phyloP scores from a whole-genome alignment of 1,284 basidiomycete species.

The Boletus sp. region DNA sequence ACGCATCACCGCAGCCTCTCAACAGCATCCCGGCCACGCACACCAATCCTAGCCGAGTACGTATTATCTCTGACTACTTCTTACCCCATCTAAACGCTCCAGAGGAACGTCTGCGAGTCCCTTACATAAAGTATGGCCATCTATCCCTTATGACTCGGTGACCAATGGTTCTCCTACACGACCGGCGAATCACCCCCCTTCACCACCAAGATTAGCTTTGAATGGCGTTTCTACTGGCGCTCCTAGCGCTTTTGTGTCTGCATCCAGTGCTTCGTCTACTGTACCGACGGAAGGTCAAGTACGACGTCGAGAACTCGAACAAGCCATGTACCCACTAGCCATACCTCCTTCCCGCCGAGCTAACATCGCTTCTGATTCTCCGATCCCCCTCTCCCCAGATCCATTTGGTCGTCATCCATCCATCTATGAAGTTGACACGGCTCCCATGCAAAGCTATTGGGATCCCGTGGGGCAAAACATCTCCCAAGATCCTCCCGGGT shows the following conservation, averaged over 20 bases:
- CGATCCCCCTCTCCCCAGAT: conserved; percentile 75
- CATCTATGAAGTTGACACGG: conserved; percentile 39
- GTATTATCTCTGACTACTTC: conserved; percentile 15
- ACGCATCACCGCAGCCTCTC: conserved; percentile 26
- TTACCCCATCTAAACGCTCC: conserved; percentile 18
- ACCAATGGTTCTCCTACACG: conserved; percentile 23
- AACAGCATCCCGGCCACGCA: conserved; percentile 28
- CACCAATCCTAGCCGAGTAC: conserved; percentile 24
- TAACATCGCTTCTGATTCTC: conserved; percentile 45
- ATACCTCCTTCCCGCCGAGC: conserved; percentile 34
- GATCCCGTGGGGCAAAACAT: conserved; percentile 38
- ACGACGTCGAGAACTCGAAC: conserved; percentile 57
- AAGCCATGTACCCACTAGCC: conserved; percentile 48
- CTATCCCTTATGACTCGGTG: conserved; percentile 46
- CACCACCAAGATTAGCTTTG: conserved; percentile 63
- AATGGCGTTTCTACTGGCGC: conserved; percentile 68
- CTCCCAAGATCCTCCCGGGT: conserved; percentile 23
- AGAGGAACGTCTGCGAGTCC: conserved; percentile 16
- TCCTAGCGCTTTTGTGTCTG: conserved; percentile 49
- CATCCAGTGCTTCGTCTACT: conserved; percentile 34
- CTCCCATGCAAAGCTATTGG: conserved; percentile 44
- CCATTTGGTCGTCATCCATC: conserved; percentile 75
- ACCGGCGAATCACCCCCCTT: conserved; percentile 37
- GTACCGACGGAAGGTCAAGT: conserved; percentile 53
- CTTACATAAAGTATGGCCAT: conserved; percentile 47